Evolutionary conservation across 192 early-diverging fungal species (phyloP).

Genomic region (Coemansia reversa): DNA sequence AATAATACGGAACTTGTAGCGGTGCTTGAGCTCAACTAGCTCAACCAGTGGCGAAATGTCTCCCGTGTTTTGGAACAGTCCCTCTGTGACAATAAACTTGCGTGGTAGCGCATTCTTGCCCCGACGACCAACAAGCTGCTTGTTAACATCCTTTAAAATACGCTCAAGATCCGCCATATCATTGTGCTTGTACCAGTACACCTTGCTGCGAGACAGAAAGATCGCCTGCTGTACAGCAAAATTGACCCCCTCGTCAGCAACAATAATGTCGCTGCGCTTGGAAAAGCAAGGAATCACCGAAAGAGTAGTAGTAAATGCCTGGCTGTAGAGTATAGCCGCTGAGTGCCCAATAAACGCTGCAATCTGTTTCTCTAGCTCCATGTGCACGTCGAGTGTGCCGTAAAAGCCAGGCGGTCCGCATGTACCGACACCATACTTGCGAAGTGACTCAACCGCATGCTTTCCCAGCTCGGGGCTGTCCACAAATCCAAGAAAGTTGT

Average conservation of each 20-base stretch:
- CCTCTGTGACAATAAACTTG: slow-evolving; percentile 93
- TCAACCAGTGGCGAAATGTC: slow-evolving; percentile 81
- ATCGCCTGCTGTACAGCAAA: slow-evolving; percentile 90
- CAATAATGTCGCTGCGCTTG: slow-evolving; percentile 94
- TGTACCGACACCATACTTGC: slow-evolving; percentile 92
- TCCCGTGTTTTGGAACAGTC: slow-evolving; percentile 82
- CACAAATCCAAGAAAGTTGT: slow-evolving; percentile 85
- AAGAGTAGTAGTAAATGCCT: slow-evolving; percentile 89
- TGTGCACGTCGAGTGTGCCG: slow-evolving; percentile 93
- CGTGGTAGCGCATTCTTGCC: slow-evolving; percentile 80
- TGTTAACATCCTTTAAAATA: slow-evolving; percentile 72
- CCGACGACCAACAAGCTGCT: slow-evolving; percentile 60
- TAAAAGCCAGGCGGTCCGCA: slow-evolving; percentile 97
- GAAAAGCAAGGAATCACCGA: slow-evolving; percentile 93
- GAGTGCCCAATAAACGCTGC: slow-evolving; percentile 84
- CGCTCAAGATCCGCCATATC: slow-evolving; percentile 93
- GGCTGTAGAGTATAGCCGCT: slow-evolving; percentile 89
- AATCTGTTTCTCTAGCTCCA: slow-evolving; percentile 84
- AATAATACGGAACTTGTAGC: slow-evolving; percentile 96
- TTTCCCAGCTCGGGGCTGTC: slow-evolving; percentile 74
- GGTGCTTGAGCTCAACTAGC: slow-evolving; percentile 85
- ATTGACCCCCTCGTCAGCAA: slow-evolving; percentile 87
- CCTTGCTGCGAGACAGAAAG: slow-evolving; percentile 83
- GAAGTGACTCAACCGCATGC: slow-evolving; percentile 78
- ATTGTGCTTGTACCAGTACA: slow-evolving; percentile 95